Base-by-base conservation (phyloP, 1,139 yeast genomes). In the Lodderomyces orthopsilosis region DNA sequence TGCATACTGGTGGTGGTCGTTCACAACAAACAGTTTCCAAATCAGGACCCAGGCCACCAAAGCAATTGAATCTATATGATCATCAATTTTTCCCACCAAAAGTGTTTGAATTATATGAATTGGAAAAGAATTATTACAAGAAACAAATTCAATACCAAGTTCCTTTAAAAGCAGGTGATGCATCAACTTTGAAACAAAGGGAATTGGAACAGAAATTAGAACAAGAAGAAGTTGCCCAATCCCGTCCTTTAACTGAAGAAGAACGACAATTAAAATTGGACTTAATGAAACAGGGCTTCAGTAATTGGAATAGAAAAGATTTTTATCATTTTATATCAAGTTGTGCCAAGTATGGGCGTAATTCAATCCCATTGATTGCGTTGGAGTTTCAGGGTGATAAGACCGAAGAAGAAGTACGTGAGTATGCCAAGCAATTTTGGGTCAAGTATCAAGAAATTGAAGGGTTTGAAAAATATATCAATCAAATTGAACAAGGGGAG, bases 401-500 rank as follows among this genome's bases (percentile, higher is more conserved):
- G 56, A 70, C 85, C 0, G 57, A 66, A n/a, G 90, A 84, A 14
- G 89, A 85, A 46, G 84, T 85, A 4, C 63, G 80, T 46, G 81
- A 74, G 38, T 85, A 85, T 56, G 83, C 88, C 2, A 69, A 70
- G 46, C 78, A 75, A 5, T 85, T 85, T 56, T 85, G 95, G 95
- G 51, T 63, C 28, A 74, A 77, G 46, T 82, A 77, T 54, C 65
- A 77, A 44, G 81, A 79, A 46, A 81, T 85, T 46, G 93, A 85
- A 26, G 91, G 90, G 4, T 79, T 79, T 58, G 95, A 85, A 52
- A 72, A 82, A 51, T 82, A 79, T 52, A 64, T 85, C 38, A 69
- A 70, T 35, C 85, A 79, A 50, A 84, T 85, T 49, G 93, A 85
- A 59, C 67, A 70, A n/a, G 95, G 93, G 14, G 95, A 85, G 57